phyloP scores from a whole-genome alignment of 768 basidiomycete species.

The Dentipellis fragilis region DNA sequence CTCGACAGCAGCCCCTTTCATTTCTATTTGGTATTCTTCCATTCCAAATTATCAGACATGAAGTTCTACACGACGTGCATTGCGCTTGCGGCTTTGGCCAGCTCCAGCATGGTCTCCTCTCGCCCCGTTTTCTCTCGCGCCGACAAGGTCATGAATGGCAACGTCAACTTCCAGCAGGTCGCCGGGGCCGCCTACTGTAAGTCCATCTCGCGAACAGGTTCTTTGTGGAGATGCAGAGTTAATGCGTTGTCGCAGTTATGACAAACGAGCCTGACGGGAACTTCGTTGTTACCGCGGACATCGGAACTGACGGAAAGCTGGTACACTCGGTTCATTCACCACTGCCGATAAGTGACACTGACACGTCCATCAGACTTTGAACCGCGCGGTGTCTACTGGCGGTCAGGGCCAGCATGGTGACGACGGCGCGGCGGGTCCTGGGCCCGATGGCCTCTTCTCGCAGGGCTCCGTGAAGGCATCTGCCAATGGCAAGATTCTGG shows the following conservation, averaged over 20 bases:
- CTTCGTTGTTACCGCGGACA: slow-evolving; percentile 31
- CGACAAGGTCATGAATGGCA: slow-evolving; percentile 1
- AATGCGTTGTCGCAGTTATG: slow-evolving; percentile 25
- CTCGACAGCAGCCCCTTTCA: neutral
- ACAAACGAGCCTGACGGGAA: slow-evolving; percentile 40
- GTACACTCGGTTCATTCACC: slow-evolving; percentile 16
- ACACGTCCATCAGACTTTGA: slow-evolving; percentile 11
- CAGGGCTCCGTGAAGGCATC: slow-evolving; percentile 20
- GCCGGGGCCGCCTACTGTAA: slow-evolving; percentile 18
- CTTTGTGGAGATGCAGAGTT: too few species aligned
- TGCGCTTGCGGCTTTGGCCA: neutral
- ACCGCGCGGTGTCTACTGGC: slow-evolving; percentile 9
- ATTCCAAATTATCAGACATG: slow-evolving; percentile 8
- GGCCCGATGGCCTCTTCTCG: slow-evolving; percentile 21
- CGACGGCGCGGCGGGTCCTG: slow-evolving; percentile 7
- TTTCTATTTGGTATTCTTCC: slow-evolving; percentile 2
- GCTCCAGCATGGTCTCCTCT: slow-evolving; percentile 8
- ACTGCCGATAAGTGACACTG: neutral
- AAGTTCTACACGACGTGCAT: slow-evolving; percentile 12
- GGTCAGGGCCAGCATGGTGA: slow-evolving; percentile 17
- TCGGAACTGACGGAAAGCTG: slow-evolving; percentile 32
- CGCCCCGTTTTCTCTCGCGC: slow-evolving; percentile 7
- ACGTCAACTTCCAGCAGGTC: slow-evolving; percentile 3
- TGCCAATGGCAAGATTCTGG: slow-evolving; percentile 13
- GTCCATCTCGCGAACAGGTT: neutral